phyloP scores from a whole-genome alignment of 257 asterid genomes.

The Solanum etuberosum region DNA sequence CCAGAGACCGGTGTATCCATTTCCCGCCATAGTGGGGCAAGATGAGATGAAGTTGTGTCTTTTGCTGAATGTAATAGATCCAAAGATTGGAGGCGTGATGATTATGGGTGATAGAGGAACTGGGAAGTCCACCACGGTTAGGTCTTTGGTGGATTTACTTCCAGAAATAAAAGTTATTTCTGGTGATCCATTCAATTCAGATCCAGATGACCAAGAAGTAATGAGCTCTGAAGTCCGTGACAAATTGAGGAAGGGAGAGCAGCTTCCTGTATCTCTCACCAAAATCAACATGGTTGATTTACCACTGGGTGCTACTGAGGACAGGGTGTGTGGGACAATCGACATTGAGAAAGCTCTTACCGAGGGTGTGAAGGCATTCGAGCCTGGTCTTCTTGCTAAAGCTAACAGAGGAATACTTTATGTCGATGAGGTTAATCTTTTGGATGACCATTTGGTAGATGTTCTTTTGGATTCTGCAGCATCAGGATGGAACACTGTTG shows the following conservation, averaged over 20 bases:
- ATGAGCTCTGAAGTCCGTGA: constrained; percentile 80
- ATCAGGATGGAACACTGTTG: constrained; percentile 92
- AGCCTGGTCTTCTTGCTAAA: constrained; percentile 91
- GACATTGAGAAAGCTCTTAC: constrained; percentile 93
- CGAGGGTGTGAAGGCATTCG: constrained; percentile 91
- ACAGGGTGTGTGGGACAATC: constrained; percentile 86
- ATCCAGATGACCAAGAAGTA: constrained; percentile 81
- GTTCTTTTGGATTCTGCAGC: constrained; percentile 90
- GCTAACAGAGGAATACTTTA: constrained; percentile 85
- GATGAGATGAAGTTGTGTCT: constrained; percentile 95
- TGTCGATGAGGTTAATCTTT: constrained; percentile 86
- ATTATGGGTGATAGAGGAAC: constrained; percentile 98
- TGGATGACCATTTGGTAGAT: constrained; percentile 90
- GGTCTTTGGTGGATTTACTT: constrained; percentile 79
- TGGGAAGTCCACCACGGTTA: constrained; percentile 83
- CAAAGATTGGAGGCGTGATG: constrained; percentile 98
- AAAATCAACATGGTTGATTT: constrained; percentile 90
- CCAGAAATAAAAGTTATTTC: constrained; percentile 71
- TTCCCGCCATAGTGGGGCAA: constrained; percentile 96
- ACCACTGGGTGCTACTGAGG: constrained; percentile 94
- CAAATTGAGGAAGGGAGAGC: constrained; percentile 37
- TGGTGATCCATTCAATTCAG: constrained; percentile 86
- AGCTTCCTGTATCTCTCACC: constrained; percentile 35
- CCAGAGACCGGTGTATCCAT: constrained; percentile 92
- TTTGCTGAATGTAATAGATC: constrained; percentile 75